phyloP scores from a whole-genome alignment of 2,329 filamentous ascomycete species.

The Talaromyces marneffei region DNA sequence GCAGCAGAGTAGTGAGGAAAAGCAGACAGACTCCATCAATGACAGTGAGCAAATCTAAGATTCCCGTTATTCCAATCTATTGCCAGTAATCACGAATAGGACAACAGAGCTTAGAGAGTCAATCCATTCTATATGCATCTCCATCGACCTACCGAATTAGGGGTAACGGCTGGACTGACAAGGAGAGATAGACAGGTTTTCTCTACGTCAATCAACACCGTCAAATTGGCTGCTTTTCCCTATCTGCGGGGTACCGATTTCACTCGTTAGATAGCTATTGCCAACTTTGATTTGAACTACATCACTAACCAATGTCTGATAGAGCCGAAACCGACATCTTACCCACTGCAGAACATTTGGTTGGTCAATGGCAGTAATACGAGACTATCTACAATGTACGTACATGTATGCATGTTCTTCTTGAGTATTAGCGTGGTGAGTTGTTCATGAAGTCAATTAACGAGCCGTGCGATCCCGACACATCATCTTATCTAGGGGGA shows the following conservation, averaged over 20 bases:
- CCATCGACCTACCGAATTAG: conserved; percentile 29
- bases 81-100: not conserved
- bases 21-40: not conserved
- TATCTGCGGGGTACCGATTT: not conserved
- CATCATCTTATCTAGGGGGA: not conserved
- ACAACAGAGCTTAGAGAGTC: not conserved
- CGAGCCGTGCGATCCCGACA: not conserved
- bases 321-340: not conserved
- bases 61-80: not conserved
- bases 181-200: conserved; percentile 14
- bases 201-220: not conserved
- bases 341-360: not conserved
- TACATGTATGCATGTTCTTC: not conserved
- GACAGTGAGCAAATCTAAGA: not conserved
- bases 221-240: not conserved
- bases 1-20: not conserved
- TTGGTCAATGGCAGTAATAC: not conserved
- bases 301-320: not conserved
- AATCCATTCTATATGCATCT: conserved; percentile 6
- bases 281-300: not conserved
- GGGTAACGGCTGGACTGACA: conserved; percentile 42
- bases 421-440: conserved; percentile 2
- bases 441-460: not conserved
- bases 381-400: not conserved
- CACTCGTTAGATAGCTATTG: not conserved